Evolutionary conservation across 2,329 filamentous ascomycete genomes (phyloP), one percentile per base, ranked within the genome.

Genomic region (Amauroascus niger): DNA sequence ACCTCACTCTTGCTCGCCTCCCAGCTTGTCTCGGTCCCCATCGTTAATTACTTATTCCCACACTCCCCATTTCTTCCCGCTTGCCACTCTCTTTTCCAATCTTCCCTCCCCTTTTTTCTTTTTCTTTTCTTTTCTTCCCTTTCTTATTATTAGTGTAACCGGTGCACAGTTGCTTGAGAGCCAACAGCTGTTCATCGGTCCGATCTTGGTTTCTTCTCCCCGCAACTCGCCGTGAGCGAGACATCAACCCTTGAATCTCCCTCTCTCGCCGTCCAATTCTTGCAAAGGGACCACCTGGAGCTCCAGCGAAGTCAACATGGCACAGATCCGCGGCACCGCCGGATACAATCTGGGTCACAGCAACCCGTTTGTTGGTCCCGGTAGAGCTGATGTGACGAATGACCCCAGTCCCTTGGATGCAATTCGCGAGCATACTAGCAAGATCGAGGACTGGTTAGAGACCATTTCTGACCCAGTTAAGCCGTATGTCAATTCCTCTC

Each of bases 371-470:
- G 83, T 80, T 59, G 80, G 78, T 46, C 76, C 76, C 56, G 77
- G 74, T 64, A 76, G 73, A 60, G 73, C 70, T 61, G 79, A 85
- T 61, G 80, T 77, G 55, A 80, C 77, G 55, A 80, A 78, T 67
- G 84, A 89, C 64, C 80, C 84, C 47, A 88, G 82, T 70, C 83
- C 86, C 55, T 81, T 98, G 62, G 93, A 96, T 70, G 80, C 88
- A 64, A 88, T 98, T 67, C 81, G 93, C 60, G 82, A 89, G 70
- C 90, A 97, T 73, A 98, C 93, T 49, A 95, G 87, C 84, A 97
- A 96, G 79, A 91, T 98, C 61, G 93, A 98, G 75, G 93, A 98
- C 69, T 74, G 87, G 68, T 73, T 98, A 67, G 93, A 97, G 72
- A 87, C 81, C 26, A 62, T 89, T 65, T 86, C 88, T 65, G 91